A percentile compares a stretch with the other conserved stretches of the same genome.
Evolutionary conservation across 257 asterid genomes (phyloP).

Genomic region (Cruciata laevipes): DNA sequence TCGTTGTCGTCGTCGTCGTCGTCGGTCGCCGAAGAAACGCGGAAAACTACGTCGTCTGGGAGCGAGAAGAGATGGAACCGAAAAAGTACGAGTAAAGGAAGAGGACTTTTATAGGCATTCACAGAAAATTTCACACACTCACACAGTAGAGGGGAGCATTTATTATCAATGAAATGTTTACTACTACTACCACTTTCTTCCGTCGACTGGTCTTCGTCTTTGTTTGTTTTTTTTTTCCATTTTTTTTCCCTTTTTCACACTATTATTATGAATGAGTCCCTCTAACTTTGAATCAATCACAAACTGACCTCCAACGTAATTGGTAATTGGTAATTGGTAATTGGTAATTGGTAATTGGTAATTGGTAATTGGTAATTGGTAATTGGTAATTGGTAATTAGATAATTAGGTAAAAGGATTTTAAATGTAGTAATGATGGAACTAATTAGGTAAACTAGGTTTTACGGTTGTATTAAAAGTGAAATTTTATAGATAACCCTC

Average conservation of each 20-base stretch:
- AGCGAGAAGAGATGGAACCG: not conserved
- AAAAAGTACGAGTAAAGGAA: not conserved
- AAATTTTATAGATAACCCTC: too few relatives aligned
- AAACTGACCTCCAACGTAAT: not conserved
- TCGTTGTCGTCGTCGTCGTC: not conserved
- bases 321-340: too few relatives aligned
- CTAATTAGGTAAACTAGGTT: too few relatives aligned
- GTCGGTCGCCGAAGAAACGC: slow-evolving; percentile 16
- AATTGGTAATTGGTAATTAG: too few relatives aligned
- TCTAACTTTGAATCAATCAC: not conserved
- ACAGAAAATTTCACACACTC: slow-evolving; percentile 10
- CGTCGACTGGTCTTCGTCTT: slow-evolving; percentile 21
- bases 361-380: too few relatives aligned
- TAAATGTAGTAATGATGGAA: too few relatives aligned
- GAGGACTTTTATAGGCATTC: not conserved
- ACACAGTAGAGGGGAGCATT: slow-evolving; percentile 7
- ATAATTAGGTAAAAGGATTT: too few relatives aligned
- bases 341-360: too few relatives aligned
- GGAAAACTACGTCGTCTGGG: slow-evolving; percentile 25
- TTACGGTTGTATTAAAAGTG: too few relatives aligned
- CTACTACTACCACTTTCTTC: not conserved
- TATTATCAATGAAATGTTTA: not conserved
- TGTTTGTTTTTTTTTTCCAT: not conserved
- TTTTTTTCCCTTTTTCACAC: not conserved
- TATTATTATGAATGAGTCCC: too few relatives aligned